Evolutionary conservation across 768 basidiomycete species (phyloP).

Genomic region (Thelephora ganbajun): DNA sequence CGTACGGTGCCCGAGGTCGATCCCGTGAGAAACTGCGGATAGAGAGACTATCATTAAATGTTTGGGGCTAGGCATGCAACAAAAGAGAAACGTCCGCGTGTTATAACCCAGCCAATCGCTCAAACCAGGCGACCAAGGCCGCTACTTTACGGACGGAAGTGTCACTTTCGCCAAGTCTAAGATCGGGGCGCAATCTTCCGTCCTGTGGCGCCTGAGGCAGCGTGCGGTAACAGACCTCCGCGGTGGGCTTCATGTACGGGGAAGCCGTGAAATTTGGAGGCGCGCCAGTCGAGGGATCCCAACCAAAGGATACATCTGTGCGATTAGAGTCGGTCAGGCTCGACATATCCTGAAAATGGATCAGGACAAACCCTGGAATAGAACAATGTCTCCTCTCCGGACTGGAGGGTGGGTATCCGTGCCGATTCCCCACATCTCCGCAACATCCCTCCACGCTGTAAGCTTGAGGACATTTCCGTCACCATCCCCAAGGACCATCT

Average conservation of each 20-base stretch:
- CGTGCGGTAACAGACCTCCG: slow-evolving; percentile 67
- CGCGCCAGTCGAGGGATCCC: slow-evolving; percentile 7
- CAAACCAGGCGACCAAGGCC: slow-evolving; percentile 55
- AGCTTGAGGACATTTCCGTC: slow-evolving; percentile 54
- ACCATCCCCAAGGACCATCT: slow-evolving; percentile 63
- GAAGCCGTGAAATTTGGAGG: slow-evolving; percentile 52
- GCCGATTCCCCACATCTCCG: slow-evolving; percentile 55
- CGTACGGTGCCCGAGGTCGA: too few relatives aligned
- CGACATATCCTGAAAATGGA: slow-evolving; percentile 6
- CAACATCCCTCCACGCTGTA: slow-evolving; percentile 67
- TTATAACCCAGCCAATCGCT: slow-evolving; percentile 50
- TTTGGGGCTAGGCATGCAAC: too few relatives aligned
- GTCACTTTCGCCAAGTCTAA: slow-evolving; percentile 58
- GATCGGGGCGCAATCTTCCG: slow-evolving; percentile 49
- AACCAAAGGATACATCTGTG: slow-evolving; percentile 36
- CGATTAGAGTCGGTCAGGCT: not conserved
- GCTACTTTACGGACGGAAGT: slow-evolving; percentile 55
- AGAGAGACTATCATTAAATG: too few relatives aligned
- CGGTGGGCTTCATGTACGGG: slow-evolving; percentile 42
- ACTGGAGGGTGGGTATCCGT: slow-evolving; percentile 21
- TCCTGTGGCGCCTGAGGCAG: slow-evolving; percentile 55
- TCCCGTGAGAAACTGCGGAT: too few relatives aligned
- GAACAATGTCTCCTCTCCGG: slow-evolving; percentile 60
- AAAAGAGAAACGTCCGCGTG: too few relatives aligned
- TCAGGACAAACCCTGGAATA: slow-evolving; percentile 45